Base-by-base conservation (phyloP, 805 yeast genomes). In the Pichia phayaonensis region DNA sequence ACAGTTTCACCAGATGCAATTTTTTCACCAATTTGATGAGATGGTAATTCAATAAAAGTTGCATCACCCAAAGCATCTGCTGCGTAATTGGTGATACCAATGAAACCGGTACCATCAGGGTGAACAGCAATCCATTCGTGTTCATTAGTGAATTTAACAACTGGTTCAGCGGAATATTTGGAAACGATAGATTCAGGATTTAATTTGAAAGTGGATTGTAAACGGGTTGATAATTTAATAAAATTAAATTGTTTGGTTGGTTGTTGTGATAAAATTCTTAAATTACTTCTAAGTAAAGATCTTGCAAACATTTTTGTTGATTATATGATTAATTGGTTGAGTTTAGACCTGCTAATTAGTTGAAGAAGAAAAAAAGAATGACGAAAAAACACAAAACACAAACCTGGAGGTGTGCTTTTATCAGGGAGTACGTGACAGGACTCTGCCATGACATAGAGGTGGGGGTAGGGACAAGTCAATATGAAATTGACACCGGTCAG, bases 41-140 rank as follows among this genome's bases (percentile, higher is more conserved):
- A 78, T 44, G 96, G 95, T 59, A 92, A 75, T 70, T 94, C 99
- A 53, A 90, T 84, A 66, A 76, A 94, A 4, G 98, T 95, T 50
- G 95, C 95, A 70, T 94, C 99, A 43, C 99, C 99, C 54, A 94
- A 79, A 8, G 98, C 95, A 62, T 90, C 96, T 22, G 97, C 84
- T 20, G 99, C 99, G 65, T 94, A 90, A 61, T 79, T 81, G 51
- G 99, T 90, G 68, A 94, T 89, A 29, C 99, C 99, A 50, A 92
- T 74, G 61, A 83, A 90, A 2, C 92, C 85, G 42, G 83, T 74
- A 54, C 87, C 87, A 68, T 90, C 96, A 26, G 79, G 78, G 66
- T 86, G 95, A 50, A 81, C 75, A 4, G 96, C 90, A 50, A 94
- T 70, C 97, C 97, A 92, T 72, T 92, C 99, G 73, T 92, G 99